These are phyloP conservation scores for Fusarium tanahbumbuense DNA, from an alignment of 2,329 filamentous ascomycete genomes.

Conservation along the genomic window DNA sequence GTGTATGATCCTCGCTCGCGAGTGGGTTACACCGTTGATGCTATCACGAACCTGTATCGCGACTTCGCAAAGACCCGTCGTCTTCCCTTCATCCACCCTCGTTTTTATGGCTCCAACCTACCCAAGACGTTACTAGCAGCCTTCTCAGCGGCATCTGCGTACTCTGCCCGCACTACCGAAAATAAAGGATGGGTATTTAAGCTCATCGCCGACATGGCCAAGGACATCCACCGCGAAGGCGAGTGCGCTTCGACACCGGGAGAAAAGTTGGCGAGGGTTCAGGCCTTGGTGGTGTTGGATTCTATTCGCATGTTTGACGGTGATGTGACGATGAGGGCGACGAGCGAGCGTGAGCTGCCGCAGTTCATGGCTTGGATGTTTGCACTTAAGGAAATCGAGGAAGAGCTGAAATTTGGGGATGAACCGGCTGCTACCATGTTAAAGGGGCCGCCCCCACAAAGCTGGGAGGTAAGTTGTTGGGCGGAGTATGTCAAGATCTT, in stretches of 20 bases:
- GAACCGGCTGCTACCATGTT: conserved; percentile 33
- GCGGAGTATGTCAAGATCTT: not conserved
- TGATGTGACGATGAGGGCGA: conserved; percentile 54
- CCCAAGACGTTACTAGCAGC: conserved; percentile 55
- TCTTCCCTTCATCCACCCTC: conserved; percentile 57
- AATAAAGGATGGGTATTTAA: conserved; percentile 56
- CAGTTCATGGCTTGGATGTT: conserved; percentile 53
- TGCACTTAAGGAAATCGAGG: conserved; percentile 50
- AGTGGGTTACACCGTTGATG: conserved; percentile 51
- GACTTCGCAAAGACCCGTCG: conserved; percentile 52
- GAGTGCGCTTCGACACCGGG: conserved; percentile 47
- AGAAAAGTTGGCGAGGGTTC: conserved; percentile 58
- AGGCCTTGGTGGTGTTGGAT: conserved; percentile 57
- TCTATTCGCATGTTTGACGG: conserved; percentile 59
- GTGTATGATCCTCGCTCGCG: conserved; percentile 53
- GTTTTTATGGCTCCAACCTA: conserved; percentile 55
- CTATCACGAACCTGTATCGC: conserved; percentile 50
- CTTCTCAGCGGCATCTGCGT: conserved; percentile 56
- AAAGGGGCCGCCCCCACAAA: conserved; percentile 52
- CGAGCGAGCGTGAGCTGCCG: conserved; percentile 55
- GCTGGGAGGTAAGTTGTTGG: conserved; percentile 54
- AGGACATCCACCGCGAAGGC: conserved; percentile 52
- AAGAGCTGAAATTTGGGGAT: conserved; percentile 50
- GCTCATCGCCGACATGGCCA: conserved; percentile 53
- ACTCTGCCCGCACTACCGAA: conserved; percentile 51